phyloP scores from a whole-genome alignment of 805 yeast species.

The Wickerhamomyces strasburgensis region DNA sequence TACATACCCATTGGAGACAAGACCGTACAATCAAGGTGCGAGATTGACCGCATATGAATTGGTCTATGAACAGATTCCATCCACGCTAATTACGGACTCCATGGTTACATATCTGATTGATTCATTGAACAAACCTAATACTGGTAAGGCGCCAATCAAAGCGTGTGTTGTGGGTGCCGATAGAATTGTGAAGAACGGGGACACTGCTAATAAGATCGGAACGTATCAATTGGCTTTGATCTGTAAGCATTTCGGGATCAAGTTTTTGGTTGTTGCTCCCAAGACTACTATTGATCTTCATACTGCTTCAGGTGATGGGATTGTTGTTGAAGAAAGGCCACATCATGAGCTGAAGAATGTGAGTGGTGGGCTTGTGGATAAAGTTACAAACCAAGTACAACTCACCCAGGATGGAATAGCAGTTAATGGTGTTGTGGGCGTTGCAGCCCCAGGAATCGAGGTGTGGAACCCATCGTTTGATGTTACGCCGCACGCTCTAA shows the following conservation, averaged over 20 bases:
- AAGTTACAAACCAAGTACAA: conserved; percentile 23
- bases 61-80: conserved; percentile 79
- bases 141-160: conserved; percentile 57
- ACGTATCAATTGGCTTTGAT: conserved; percentile 86
- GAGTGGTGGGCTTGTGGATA: conserved; percentile 55
- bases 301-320: conserved; percentile 64
- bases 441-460: conserved; percentile 77
- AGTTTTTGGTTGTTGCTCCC: conserved; percentile 94
- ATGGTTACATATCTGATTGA: conserved; percentile 80
- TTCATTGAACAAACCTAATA: conserved; percentile 27
- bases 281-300: conserved; percentile 78
- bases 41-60: conserved; percentile 88
- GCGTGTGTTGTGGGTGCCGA: conserved; percentile 88
- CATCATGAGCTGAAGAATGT: conserved; percentile 71
- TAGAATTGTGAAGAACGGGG: conserved; percentile 89
- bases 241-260: conserved; percentile 56
- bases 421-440: conserved; percentile 50
- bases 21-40: conserved; percentile 97
- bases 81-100: conserved; percentile 84
- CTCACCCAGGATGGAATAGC: conserved; percentile 27
- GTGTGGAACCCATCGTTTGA: conserved; percentile 98
- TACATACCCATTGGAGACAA: conserved; percentile 85
- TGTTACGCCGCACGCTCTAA: conserved; percentile 77
- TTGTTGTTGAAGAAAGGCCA: conserved; percentile 86
- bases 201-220: conserved; percentile 94